Percentiles rank a stretch among this genome's conserved stretches.
Evolutionary conservation across 495 filamentous ascomycete genomes (phyloP).

Genomic region (Hyaloscypha hepaticicola): DNA sequence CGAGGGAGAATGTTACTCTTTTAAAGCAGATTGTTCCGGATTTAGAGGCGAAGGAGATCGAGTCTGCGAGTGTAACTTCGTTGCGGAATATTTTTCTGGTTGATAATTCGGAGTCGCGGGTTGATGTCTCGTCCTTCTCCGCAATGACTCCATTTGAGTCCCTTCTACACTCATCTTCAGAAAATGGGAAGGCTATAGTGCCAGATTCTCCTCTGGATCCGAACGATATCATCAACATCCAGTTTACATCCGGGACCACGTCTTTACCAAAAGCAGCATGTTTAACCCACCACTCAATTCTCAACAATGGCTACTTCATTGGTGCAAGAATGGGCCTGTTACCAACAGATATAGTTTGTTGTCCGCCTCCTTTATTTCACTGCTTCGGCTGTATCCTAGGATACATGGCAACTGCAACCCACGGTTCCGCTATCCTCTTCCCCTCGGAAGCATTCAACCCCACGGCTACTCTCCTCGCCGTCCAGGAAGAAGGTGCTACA

Average conservation of each 20-base stretch:
- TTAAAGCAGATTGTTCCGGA: slow-evolving; percentile 64
- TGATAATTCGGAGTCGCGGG: slow-evolving; percentile 71
- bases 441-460: slow-evolving; percentile 87
- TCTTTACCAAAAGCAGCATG: slow-evolving; percentile 88
- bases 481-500: slow-evolving; percentile 74
- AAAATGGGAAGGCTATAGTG: slow-evolving; percentile 23
- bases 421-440: slow-evolving; percentile 81
- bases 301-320: slow-evolving; percentile 87
- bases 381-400: slow-evolving; percentile 92
- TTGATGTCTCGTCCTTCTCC: slow-evolving; percentile 42
- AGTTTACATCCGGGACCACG: slow-evolving; percentile 95
- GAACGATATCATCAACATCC: slow-evolving; percentile 85
- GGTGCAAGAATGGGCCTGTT: slow-evolving; percentile 80
- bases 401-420: slow-evolving; percentile 91
- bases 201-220: slow-evolving; percentile 54
- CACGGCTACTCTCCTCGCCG: slow-evolving; percentile 61
- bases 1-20: slow-evolving; percentile 67
- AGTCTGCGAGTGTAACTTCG: slow-evolving; percentile 66
- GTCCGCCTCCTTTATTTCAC: slow-evolving; percentile 87
- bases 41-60: slow-evolving; percentile 48
- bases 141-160: slow-evolving; percentile 21
- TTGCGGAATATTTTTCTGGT: slow-evolving; percentile 72
- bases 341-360: slow-evolving; percentile 70
- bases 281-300: slow-evolving; percentile 76
- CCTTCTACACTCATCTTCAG: slow-evolving; percentile 7